Evolutionary conservation across 2,329 filamentous ascomycete genomes (phyloP), one percentile per base, ranked within the genome.

Genomic region (Neonectria hederae): DNA sequence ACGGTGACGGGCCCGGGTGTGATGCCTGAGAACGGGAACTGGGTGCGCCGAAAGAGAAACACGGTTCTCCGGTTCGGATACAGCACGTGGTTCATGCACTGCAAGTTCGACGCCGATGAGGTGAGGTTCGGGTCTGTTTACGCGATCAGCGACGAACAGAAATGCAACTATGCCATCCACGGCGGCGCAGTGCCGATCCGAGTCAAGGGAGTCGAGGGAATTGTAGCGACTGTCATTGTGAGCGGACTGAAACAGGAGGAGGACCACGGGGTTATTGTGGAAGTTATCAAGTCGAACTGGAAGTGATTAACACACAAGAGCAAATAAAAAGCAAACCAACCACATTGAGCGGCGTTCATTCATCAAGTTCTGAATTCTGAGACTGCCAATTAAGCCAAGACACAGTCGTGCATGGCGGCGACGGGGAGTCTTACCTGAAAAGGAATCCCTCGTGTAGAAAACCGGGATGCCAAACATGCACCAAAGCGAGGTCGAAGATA

Each of bases 161-260:
- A 84, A 2, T 83, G 84, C 58, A 82, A 86, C 32, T 95, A 92
- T 81, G 92, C 92, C 1, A 91, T 94, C 66, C 91, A 94, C 77
- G 92, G 92, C 0, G 92, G 92, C 22, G 92, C 84, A 0, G 88
- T 92, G 67, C 92, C 92, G 0, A 85, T 95, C 32, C 83, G 88
- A 8, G 92, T 95, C 7, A 81, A 81, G 57, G 90, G 90, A 0
- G 90, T 94, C 1, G 92, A 94, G 79, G 92, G 92, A 0, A 80
- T 93, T 3, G 89, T 94, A 9, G 92, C 87, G 0, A 89, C 93
- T 1, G 88, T 94, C 24, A 88, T 94, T 19, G 90, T 95, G 1
- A 91, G 89, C 73, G 92, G 92, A 5, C 77, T 95, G 76, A 90
- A 89, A 81, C 90, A 94, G 78, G 84, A 92, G 71, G 86, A 94